A percentile compares a stretch with the other conserved stretches of the same genome.
Conservation (phyloP, 140 eudicot species). For the Flaveria floridana region DNA sequence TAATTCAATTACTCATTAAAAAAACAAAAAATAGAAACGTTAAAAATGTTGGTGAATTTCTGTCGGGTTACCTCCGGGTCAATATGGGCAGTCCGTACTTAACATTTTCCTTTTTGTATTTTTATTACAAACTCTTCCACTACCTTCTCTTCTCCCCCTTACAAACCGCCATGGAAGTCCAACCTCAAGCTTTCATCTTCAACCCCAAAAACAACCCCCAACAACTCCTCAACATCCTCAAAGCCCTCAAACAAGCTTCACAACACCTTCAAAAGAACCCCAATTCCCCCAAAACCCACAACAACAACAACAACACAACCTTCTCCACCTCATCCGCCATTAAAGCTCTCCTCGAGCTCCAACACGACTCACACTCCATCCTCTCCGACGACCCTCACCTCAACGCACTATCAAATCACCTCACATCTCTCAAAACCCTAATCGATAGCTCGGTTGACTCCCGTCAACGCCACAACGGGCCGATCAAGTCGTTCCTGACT, state of each 20-base stretch:
- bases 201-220: conserved; percentile 34
- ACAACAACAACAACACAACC: background rate
- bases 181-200: conserved; percentile 24
- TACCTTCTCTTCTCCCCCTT: conserved; percentile 21
- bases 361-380: conserved; percentile 48
- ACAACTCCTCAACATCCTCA: conserved; percentile 46
- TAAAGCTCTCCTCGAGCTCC: conserved; percentile 70
- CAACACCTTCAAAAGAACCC: conserved; percentile 47
- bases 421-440: conserved; percentile 49
- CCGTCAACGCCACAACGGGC: conserved; percentile 27
- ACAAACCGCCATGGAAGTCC: conserved; percentile 40
- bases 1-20: too few relatives aligned
- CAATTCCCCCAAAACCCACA: background rate
- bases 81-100: background rate
- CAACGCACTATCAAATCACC: conserved; percentile 46
- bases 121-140: conserved; percentile 21
- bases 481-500: conserved; percentile 45
- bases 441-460: conserved; percentile 29
- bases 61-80: background rate
- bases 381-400: conserved; percentile 56
- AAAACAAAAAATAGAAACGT: too few relatives aligned
- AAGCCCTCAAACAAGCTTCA: conserved; percentile 71
- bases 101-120: conserved; percentile 8
- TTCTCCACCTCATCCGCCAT: conserved; percentile 46
- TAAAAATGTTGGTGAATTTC: too few relatives aligned